Evolutionary conservation across 75 land plant genomes (phyloP), one percentile per base, ranked within the genome.

Genomic region (Larix kaempferi): DNA sequence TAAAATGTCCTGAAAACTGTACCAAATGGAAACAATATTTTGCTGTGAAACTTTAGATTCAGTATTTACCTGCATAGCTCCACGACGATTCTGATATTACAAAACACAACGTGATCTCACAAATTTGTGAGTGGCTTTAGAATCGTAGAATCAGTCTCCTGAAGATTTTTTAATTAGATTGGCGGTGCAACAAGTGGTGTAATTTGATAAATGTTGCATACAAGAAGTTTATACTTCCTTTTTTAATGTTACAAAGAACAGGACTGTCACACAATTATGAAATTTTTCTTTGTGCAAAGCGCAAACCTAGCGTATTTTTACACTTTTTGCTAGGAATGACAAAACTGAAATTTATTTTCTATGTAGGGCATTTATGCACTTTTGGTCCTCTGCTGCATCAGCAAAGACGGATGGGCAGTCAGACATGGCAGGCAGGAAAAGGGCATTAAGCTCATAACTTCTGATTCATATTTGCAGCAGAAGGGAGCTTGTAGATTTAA

Each of bases 401-500:
- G 44, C 52, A 23, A 35, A 69, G 73, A 10, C 11, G 73, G 73
- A 22, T 44, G n/a, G 52, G 73, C 54, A 41, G 41, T 41, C 54
- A 69, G 73, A 69, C 0, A 67, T 67, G 71, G 54, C 52, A 35
- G 35, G 19, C 71, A 67, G 22, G 52, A 39, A 37, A 69, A 23
- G 49, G n/a, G 39, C n/a, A 39, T 41, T 41, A 39, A 69, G n/a
- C 35, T n/a, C 16, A 69, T n/a, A 41, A 41, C 22, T 41, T 69
- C 73, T 69, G 73, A 4, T 69, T 39, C 41, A 21, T 13, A 5
- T 19, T 17, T 69, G 17, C 44, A 67, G n/a, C 73, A 69, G 52
- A 25, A 69, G 73, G 41, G 49, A 39, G 73, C 41, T 69, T 69
- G 73, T 49, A 49, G 54, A 49, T 49, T 49, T 15, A 86, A 89